A percentile compares a stretch with the other conserved stretches of the same genome.
These are phyloP conservation scores for Physocladia obscura DNA, from an alignment of 192 early-diverging fungal species.

Conservation along the genomic window DNA sequence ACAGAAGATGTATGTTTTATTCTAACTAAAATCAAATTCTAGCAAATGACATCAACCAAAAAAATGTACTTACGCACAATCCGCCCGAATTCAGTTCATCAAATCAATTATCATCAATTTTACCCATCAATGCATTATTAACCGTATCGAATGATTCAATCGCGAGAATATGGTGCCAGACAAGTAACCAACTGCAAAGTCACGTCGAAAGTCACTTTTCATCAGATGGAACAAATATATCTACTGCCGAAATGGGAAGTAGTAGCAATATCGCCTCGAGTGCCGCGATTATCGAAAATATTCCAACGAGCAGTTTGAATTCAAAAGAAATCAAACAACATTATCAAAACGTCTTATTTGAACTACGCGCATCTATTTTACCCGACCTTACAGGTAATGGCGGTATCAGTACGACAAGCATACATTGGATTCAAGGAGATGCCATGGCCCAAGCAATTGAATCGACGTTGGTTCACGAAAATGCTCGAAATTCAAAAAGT, in stretches of 20 bases:
- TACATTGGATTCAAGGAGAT: conserved; percentile 42
- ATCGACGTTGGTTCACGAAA: too few species aligned
- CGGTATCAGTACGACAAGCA: background rate
- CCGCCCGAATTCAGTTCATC: too few species aligned
- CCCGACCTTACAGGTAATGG: too few species aligned
- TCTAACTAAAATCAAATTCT: too few species aligned
- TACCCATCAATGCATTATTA: conserved; percentile 49
- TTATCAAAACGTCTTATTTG: conserved; percentile 53
- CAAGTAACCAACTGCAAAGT: conserved; percentile 28
- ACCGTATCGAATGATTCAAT: conserved; percentile 71
- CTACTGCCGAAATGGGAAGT: too few species aligned
- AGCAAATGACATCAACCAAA: background rate
- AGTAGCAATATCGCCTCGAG: too few species aligned
- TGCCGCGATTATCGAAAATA: too few species aligned
- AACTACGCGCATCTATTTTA: conserved; percentile 70
- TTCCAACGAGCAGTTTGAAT: too few species aligned
- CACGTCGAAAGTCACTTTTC: too few species aligned
- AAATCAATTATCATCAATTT: background rate
- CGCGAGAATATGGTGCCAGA: conserved; percentile 70
- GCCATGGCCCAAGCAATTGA: conserved; percentile 39
- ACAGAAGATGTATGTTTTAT: too few species aligned
- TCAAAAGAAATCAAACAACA: background rate
- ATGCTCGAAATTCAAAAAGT: too few species aligned
- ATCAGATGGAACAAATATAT: too few species aligned
- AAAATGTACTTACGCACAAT: background rate